Evolutionary conservation across 495 filamentous ascomycete genomes (phyloP).

Genomic region (Aspergillus hancockii): DNA sequence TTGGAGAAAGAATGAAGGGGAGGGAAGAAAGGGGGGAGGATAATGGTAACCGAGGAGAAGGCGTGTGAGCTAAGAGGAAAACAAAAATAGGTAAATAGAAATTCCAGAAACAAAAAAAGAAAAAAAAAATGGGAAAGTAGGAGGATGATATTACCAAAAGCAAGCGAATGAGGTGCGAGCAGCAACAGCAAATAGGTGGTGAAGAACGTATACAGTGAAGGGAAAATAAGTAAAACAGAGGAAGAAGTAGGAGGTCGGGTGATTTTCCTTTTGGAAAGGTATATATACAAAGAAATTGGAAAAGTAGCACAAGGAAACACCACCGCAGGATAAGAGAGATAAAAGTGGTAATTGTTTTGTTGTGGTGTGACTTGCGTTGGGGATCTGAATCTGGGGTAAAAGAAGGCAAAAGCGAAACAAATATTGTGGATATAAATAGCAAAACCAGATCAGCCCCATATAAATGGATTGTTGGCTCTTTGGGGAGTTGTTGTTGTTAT

Average conservation of each 20-base stretch:
- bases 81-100: conserved; percentile 4
- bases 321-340: neutral
- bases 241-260: neutral
- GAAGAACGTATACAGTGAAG: conserved; percentile 7
- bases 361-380: neutral
- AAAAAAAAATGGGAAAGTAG: conserved; percentile 1
- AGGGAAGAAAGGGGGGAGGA: conserved; percentile 3
- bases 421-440: neutral
- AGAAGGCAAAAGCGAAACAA: conserved; percentile 4
- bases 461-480: neutral
- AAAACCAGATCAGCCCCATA: neutral
- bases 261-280: neutral
- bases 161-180: conserved; percentile 3
- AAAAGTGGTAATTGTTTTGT: conserved; percentile 9
- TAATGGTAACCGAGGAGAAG: neutral
- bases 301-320: neutral
- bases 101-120: conserved; percentile 9
- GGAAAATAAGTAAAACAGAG: conserved; percentile 5
- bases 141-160: too few species aligned
- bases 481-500: neutral
- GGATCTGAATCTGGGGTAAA: conserved; percentile 6
- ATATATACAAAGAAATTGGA: conserved; percentile 10
- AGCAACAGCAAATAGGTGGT: conserved; percentile 11
- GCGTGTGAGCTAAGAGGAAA: neutral
- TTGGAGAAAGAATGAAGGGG: conserved; percentile 7